Base-by-base conservation (phyloP, 1,284 basidiomycete species). In the Limonomyces culmigenus region DNA sequence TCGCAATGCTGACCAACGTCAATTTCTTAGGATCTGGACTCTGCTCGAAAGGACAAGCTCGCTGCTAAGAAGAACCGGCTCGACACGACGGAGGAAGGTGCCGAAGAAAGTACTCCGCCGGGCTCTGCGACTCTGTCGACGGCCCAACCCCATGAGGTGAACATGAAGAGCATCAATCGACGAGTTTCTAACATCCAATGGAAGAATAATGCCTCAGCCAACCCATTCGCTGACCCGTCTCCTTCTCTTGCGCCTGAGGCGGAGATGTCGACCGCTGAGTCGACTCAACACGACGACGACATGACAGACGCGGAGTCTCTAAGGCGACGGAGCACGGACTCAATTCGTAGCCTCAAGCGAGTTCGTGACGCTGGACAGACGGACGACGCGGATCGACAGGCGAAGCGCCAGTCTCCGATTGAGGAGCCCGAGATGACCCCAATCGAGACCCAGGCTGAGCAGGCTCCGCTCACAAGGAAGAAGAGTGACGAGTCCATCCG, bases 141-240 rank as follows among this genome's bases (percentile, higher is more conserved):
- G 27, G 81, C 79, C 15, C 79, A 78, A 1, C 74, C 72, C 2
- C 67, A 73, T 42, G 77, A 83, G 54, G 66, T 71, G 41, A 71
- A 71, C 57, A 73, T 78, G 39, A 67, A 74, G 33, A 75, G 79
- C 54, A 79, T 81, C 47, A 80, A 75, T 43, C 73, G 72, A 45
- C 74, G 75, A 23, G 76, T 81, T 17, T 76, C 79, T 50, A 77
- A 81, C 49, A 63, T 80, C 44, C 70, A 58, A 46, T 79, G 76
- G 74, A 64, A 63, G 51, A 71, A 65, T 41, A 25, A 38, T 11
- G 32, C 30, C 19, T 30, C 32, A 23, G 37, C 37, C 5, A 27
- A 36, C 18, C 38, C 42, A 41, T 32, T 33, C 33, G 15, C 21
- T 12, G 43, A 41, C 5, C 20, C 32, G 13, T 19, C 20, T 16